phyloP scores from a whole-genome alignment of 371 early-diverging fungal species.

The Mucor circinelloides region DNA sequence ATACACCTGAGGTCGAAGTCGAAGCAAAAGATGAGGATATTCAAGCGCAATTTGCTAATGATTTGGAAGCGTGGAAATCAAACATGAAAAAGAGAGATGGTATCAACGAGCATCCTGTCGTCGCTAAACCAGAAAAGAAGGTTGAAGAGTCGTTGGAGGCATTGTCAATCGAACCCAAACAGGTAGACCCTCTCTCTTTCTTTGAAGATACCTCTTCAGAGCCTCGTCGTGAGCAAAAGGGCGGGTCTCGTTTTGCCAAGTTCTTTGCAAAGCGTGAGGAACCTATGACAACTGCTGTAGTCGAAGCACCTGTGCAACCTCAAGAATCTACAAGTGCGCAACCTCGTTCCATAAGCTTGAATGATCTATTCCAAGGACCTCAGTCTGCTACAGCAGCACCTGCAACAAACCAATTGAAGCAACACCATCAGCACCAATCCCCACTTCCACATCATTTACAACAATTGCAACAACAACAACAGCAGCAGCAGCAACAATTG shows the following conservation, averaged over 20 bases:
- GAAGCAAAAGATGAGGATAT: conserved; percentile 26
- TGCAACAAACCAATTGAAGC: background rate
- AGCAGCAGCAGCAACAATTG: background rate
- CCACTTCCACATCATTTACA: background rate
- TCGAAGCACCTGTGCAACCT: background rate
- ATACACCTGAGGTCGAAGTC: conserved; percentile 53
- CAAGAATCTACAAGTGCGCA: conserved; percentile 2
- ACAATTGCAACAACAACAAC: background rate
- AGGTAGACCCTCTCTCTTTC: conserved; percentile 9
- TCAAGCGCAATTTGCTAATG: conserved; percentile 46
- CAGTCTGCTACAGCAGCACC: background rate
- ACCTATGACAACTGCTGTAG: conserved; percentile 4
- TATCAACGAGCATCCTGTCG: background rate
- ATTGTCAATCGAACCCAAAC: background rate
- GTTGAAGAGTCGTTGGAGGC: conserved; percentile 1
- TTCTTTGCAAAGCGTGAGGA: conserved; percentile 61
- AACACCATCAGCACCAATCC: background rate
- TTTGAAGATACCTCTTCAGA: conserved; percentile 14
- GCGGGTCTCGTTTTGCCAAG: conserved; percentile 65
- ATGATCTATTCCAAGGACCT: conserved; percentile 55
- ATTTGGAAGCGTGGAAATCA: conserved; percentile 68
- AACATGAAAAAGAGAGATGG: conserved; percentile 64
- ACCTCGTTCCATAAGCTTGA: conserved; percentile 46
- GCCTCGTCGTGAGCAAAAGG: conserved; percentile 38
- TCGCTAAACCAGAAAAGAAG: conserved; percentile 2